A percentile compares a stretch with the other conserved stretches of the same genome.
These are phyloP conservation scores for Geotrichum cucujoidarum DNA, from an alignment of 1,139 yeast species.

Conservation along the genomic window DNA sequence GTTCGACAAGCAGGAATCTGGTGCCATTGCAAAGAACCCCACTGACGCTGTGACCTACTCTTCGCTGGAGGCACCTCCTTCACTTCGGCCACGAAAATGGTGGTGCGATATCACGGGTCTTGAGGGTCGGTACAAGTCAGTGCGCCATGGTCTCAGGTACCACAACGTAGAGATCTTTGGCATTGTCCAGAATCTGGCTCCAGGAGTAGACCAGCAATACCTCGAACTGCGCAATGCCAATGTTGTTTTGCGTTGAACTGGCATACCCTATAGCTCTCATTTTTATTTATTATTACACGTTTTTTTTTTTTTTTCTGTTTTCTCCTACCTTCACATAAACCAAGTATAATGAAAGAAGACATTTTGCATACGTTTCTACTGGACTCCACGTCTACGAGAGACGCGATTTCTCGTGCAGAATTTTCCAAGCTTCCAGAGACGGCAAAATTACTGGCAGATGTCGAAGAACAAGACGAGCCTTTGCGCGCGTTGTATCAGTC, in stretches of 20 bases:
- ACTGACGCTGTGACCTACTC: conserved; percentile 26
- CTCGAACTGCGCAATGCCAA: conserved; percentile 84
- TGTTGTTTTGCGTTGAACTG: conserved; percentile 57
- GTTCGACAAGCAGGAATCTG: conserved; percentile 22
- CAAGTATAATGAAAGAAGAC: conserved; percentile 17
- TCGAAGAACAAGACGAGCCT: conserved; percentile 1
- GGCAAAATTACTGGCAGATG: conserved; percentile 6
- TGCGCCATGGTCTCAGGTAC: conserved; percentile 70
- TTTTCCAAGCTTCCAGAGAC: conserved; percentile 20
- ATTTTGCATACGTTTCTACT: conserved; percentile 23
- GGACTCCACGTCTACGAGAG: conserved; percentile 24
- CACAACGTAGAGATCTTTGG: conserved; percentile 81
- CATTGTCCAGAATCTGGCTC: conserved; percentile 71
- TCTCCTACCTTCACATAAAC: background rate
- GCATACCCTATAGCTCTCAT: background rate
- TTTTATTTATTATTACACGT: background rate
- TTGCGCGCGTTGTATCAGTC: conserved; percentile 19
- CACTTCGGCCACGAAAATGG: conserved; percentile 69
- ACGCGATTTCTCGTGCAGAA: conserved; percentile 20
- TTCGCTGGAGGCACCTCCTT: conserved; percentile 78
- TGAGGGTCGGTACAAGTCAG: conserved; percentile 70
- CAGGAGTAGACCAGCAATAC: conserved; percentile 92
- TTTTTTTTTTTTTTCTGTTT: background rate
- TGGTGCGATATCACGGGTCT: conserved; percentile 95
- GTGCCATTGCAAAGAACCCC: conserved; percentile 23